phyloP scores from a whole-genome alignment of 2,329 filamentous ascomycete species.

The Trematosphaeria pertusa region DNA sequence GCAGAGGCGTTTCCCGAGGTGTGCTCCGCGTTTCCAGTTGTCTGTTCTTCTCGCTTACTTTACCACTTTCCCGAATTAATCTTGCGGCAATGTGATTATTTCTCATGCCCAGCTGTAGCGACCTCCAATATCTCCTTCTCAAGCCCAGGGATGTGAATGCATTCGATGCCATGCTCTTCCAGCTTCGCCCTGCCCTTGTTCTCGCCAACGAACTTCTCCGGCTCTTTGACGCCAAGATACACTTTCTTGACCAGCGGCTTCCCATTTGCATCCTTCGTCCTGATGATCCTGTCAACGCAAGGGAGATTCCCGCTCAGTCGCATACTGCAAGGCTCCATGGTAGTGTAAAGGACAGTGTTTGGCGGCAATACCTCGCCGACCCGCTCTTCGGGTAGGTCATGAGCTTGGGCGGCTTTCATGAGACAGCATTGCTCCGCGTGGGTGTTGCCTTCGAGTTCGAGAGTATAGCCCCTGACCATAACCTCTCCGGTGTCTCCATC shows the following conservation, averaged over 20 bases:
- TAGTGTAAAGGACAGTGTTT: slow-evolving; percentile 79
- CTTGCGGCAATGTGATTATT: slow-evolving; percentile 11
- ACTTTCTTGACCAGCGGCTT: slow-evolving; percentile 73
- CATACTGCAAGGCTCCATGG: slow-evolving; percentile 84
- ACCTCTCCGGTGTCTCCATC: slow-evolving; percentile 64
- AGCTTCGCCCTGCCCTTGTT: slow-evolving; percentile 78
- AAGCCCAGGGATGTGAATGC: slow-evolving; percentile 75
- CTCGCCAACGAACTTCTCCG: slow-evolving; percentile 84
- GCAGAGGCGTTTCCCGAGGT: no score
- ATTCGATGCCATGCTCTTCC: slow-evolving; percentile 73
- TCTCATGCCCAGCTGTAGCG: slow-evolving; percentile 80
- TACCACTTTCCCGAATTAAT: neutral
- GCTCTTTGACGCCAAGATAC: slow-evolving; percentile 87
- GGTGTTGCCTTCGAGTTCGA: slow-evolving; percentile 90
- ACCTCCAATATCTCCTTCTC: slow-evolving; percentile 82
- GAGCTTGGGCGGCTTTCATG: slow-evolving; percentile 65
- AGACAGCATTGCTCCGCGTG: slow-evolving; percentile 96
- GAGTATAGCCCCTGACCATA: slow-evolving; percentile 84
- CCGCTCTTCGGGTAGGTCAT: slow-evolving; percentile 57
- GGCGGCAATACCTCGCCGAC: slow-evolving; percentile 61
- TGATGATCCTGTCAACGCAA: slow-evolving; percentile 80
- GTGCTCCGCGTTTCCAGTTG: no score
- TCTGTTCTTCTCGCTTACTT: no score
- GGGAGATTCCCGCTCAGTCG: slow-evolving; percentile 76
- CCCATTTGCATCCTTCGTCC: slow-evolving; percentile 52